Conservation (phyloP, 352 stramenopile genomes). For the Aphanomyces stellatus region DNA sequence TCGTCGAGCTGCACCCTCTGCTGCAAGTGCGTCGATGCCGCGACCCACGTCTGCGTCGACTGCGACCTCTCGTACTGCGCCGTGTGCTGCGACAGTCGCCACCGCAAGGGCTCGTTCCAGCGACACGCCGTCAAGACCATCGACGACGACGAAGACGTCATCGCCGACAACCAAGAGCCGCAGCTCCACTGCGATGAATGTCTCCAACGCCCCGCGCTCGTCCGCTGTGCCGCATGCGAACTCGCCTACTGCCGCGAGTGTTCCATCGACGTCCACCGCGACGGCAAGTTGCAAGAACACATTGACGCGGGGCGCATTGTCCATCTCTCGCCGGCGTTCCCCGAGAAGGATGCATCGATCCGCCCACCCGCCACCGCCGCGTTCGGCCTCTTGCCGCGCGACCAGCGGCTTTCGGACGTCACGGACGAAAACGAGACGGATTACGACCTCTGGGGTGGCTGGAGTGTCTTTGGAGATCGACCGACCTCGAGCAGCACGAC, state of each 20-base stretch:
- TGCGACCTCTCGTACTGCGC: slow-evolving; percentile 35
- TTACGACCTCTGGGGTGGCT: neutral
- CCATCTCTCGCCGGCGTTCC: slow-evolving; percentile 12
- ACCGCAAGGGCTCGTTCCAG: slow-evolving; percentile 31
- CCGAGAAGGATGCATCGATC: neutral
- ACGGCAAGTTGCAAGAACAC: slow-evolving; percentile 38
- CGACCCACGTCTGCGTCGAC: slow-evolving; percentile 21
- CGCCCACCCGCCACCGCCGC: neutral
- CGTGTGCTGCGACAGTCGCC: slow-evolving; percentile 25
- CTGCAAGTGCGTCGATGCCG: slow-evolving; percentile 26
- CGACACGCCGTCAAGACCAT: slow-evolving; percentile 24
- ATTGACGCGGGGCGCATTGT: slow-evolving; percentile 7
- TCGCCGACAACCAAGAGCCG: no score
- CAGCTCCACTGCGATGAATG: slow-evolving; percentile 71
- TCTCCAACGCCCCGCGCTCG: slow-evolving; percentile 17
- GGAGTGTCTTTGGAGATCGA: slow-evolving; percentile 6
- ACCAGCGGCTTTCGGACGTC: no score
- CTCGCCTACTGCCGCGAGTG: slow-evolving; percentile 40
- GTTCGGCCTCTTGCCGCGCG: no score
- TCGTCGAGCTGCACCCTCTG: neutral
- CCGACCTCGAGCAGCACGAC: neutral
- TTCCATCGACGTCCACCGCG: slow-evolving; percentile 29
- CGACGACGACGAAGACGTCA: slow-evolving; percentile 3
- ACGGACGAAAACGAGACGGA: no score
- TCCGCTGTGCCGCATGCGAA: slow-evolving; percentile 39